A percentile compares a stretch with the other conserved stretches of the same genome.
Evolutionary conservation across 108 stramenopile species (phyloP).

Genomic region (Fragilariopsis cylindrus): DNA sequence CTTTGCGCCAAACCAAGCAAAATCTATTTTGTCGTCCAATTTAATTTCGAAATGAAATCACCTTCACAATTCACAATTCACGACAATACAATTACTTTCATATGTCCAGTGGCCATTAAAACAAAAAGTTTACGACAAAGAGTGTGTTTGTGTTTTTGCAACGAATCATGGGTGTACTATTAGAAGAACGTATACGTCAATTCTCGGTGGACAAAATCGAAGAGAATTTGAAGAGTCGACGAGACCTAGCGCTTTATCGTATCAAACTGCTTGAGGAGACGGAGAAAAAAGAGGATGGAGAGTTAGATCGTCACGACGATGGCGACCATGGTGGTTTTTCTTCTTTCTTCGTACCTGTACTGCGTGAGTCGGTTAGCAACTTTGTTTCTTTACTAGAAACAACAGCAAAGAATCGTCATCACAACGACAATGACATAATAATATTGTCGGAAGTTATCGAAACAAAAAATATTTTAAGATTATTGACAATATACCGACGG

Average conservation of each 20-base stretch:
- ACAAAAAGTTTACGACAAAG: too few relatives aligned
- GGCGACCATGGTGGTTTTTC: constrained; percentile 22
- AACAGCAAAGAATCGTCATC: neutral
- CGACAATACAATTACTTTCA: too few relatives aligned
- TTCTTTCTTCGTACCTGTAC: constrained; percentile 27
- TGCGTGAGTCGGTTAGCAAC: constrained; percentile 9
- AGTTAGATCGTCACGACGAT: neutral
- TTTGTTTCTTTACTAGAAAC: neutral
- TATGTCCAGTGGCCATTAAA: too few relatives aligned
- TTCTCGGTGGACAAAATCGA: constrained; percentile 14
- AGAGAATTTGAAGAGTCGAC: constrained; percentile 6
- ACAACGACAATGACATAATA: neutral
- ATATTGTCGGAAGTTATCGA: constrained; percentile 11
- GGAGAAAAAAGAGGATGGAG: neutral
- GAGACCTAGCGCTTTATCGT: constrained; percentile 16
- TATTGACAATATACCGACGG: constrained; percentile 29
- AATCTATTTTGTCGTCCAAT: too few relatives aligned
- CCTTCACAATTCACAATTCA: too few relatives aligned
- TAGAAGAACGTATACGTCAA: neutral
- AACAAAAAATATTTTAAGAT: constrained; percentile 21
- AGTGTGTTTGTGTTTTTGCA: neutral
- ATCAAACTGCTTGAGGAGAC: constrained; percentile 10
- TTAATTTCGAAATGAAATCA: too few relatives aligned
- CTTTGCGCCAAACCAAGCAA: too few relatives aligned
- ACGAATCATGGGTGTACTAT: neutral